Conservation (phyloP, 1,284 basidiomycete genomes). For the Microbotryum scabiosae region DNA sequence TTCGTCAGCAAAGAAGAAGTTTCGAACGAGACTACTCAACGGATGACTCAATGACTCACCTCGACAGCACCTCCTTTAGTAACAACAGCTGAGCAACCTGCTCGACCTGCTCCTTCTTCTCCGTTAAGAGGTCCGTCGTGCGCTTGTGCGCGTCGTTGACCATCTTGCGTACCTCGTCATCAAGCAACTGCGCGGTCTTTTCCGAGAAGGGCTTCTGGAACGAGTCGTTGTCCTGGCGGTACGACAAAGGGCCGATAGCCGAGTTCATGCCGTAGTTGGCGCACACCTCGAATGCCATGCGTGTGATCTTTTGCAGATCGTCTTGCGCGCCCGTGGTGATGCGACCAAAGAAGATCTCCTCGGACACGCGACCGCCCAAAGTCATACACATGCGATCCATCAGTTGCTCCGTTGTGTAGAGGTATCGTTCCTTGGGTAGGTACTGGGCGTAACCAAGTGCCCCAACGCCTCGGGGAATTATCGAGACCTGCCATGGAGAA, state of each 20-base stretch:
- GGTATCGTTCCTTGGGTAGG: slow-evolving; percentile 89
- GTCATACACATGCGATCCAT: slow-evolving; percentile 97
- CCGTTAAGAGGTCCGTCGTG: slow-evolving; percentile 70
- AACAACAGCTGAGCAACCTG: slow-evolving; percentile 85
- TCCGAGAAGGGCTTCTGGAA: slow-evolving; percentile 99
- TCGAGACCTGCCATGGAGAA: slow-evolving; percentile 58
- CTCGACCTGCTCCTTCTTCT: slow-evolving; percentile 81
- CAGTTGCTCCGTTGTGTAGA: slow-evolving; percentile 91
- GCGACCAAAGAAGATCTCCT: slow-evolving; percentile 95
- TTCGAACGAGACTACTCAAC: neutral
- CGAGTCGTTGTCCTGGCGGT: slow-evolving; percentile 71
- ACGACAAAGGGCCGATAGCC: slow-evolving; percentile 89
- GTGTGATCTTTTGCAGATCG: slow-evolving; percentile 76
- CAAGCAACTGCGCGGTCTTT: slow-evolving; percentile 89
- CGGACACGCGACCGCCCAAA: slow-evolving; percentile 92
- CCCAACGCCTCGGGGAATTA: slow-evolving; percentile 92
- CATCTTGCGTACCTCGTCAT: slow-evolving; percentile 85
- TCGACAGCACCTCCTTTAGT: slow-evolving; percentile 89
- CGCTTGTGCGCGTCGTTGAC: slow-evolving; percentile 78
- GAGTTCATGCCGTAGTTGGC: slow-evolving; percentile 79
- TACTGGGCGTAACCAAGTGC: slow-evolving; percentile 96
- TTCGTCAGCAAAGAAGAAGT: neutral
- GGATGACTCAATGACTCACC: slow-evolving; percentile 47
- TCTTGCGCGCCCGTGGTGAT: slow-evolving; percentile 93
- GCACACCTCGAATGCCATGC: slow-evolving; percentile 87